phyloP scores from a whole-genome alignment of 2,329 filamentous ascomycete genomes.

The Xylariaceae sp. region DNA sequence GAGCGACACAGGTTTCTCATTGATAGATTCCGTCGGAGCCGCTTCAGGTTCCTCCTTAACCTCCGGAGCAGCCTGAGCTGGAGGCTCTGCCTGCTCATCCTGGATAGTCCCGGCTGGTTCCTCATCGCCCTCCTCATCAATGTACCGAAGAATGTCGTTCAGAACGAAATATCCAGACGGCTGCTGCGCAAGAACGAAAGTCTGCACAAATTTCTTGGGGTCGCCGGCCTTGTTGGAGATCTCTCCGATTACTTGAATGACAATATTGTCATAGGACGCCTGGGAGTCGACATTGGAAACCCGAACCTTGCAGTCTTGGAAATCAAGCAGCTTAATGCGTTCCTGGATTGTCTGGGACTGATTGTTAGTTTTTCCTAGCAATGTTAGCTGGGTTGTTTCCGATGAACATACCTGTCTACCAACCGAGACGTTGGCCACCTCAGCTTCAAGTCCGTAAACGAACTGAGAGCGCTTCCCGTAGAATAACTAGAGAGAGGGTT shows the following conservation, averaged over 20 bases:
- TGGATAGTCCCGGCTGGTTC: conserved; percentile 54
- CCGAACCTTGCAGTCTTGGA: conserved; percentile 97
- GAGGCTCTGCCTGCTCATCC: conserved; percentile 32
- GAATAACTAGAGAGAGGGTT: conserved; percentile 65
- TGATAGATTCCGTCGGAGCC: conserved; percentile 38
- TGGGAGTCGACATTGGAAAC: conserved; percentile 98
- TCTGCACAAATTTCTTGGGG: conserved; percentile 96
- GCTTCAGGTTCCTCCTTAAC: conserved; percentile 38
- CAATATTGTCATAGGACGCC: conserved; percentile 87
- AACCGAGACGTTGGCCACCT: conserved; percentile 82
- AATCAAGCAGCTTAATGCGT: conserved; percentile 88
- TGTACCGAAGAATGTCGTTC: conserved; percentile 95
- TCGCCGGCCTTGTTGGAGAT: conserved; percentile 92
- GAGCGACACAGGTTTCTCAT: conserved; percentile 40
- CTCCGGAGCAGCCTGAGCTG: conserved; percentile 34
- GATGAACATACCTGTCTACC: conserved; percentile 74
- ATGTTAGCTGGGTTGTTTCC: neutral
- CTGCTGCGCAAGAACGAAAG: conserved; percentile 94
- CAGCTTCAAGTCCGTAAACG: conserved; percentile 88
- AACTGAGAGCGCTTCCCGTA: conserved; percentile 96
- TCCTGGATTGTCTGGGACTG: conserved; percentile 79
- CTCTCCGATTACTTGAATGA: conserved; percentile 97
- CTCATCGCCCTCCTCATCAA: conserved; percentile 81
- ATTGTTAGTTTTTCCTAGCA: conserved; percentile 11
- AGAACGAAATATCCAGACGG: conserved; percentile 97